Evolutionary conservation across 2,329 filamentous ascomycete species (phyloP), one percentile per base, ranked within the genome.

Genomic region (Ascochyta lentis): DNA sequence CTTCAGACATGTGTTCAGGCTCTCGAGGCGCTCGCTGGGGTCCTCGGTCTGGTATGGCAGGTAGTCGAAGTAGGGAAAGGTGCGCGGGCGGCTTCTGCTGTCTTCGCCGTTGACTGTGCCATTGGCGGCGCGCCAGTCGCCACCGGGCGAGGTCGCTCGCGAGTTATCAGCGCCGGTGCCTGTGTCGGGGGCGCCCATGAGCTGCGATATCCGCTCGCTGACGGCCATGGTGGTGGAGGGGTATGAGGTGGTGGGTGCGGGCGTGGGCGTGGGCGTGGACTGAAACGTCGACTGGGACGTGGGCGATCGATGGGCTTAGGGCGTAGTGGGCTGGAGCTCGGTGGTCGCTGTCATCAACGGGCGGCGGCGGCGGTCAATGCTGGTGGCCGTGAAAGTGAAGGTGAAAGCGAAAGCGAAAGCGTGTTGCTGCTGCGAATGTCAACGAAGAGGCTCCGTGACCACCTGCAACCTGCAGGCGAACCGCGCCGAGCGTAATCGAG

Each of bases 61-160:
- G 72, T 95, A 89, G 65, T 88, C 84, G 75, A 93, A 92, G 81
- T 99, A 99, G 58, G 91, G 92, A 75, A 95, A 99, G 26, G 95
- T 97, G 59, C 95, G 87, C 33, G 92, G 91, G 61, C 86, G 80
- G 61, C 81, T 83, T 47, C 94, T 88, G 73, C 92, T 90, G 61
- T 83, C 80, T 47, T 79, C 76, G 54, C 77, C 76, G 56, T 76
- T 73, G 42, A 74, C 64, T 56, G 78, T 69, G 61, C 82, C 82
- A 67, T 85, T 83, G 56, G 78, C 68, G 64, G 80, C 79, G 78
- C 77, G 66, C 81, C 84, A 63, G 83, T 84, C 66, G 83, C 77
- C 82, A 59, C 91, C 92, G 3, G 93, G 93, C 1, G 92, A 94
- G 39, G 92, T 95, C 35, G 92, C 91, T 72, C 92, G 86, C 44